Evolutionary conservation across 352 stramenopile genomes (phyloP).

Genomic region (Phytophthora crassamura): DNA sequence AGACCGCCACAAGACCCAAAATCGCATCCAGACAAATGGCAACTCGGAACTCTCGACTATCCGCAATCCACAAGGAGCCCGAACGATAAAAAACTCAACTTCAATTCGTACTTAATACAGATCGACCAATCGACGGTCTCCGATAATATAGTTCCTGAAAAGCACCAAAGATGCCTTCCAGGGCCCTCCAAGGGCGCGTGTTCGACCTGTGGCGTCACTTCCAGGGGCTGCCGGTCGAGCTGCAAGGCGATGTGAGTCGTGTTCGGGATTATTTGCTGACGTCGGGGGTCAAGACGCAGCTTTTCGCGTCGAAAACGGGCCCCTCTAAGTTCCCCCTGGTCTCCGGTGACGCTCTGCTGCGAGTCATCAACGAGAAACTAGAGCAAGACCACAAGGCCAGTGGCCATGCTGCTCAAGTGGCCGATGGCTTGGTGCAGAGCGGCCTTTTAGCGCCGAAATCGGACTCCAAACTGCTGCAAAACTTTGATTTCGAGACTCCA

Average conservation of each 20-base stretch:
- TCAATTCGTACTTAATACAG: neutral
- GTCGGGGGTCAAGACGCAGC: constrained; percentile 20
- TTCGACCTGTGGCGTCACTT: constrained; percentile 49
- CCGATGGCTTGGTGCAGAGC: constrained; percentile 42
- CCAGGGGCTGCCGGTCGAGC: constrained; percentile 31
- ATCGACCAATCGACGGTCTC: no score
- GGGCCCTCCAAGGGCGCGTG: constrained; percentile 44
- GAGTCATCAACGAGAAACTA: constrained; percentile 30
- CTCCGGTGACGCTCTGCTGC: constrained; percentile 29
- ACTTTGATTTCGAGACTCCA: constrained; percentile 29
- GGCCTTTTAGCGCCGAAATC: constrained; percentile 39
- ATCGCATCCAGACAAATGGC: no score
- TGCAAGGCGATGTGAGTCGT: constrained; percentile 24
- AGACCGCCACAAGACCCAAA: no score
- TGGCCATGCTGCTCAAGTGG: constrained; percentile 27
- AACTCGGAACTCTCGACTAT: no score
- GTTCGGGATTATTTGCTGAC: constrained; percentile 25
- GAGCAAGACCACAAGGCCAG: constrained; percentile 13
- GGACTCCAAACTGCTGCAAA: constrained; percentile 21
- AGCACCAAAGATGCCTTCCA: no score
- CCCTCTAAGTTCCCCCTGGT: constrained; percentile 30
- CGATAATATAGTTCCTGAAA: no score
- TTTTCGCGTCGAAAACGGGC: constrained; percentile 24
- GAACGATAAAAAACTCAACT: neutral
- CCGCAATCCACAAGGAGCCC: constrained; percentile 5